Evolutionary conservation across 2,329 filamentous ascomycete species (phyloP).

Genomic region (Colletotrichum falcatum): DNA sequence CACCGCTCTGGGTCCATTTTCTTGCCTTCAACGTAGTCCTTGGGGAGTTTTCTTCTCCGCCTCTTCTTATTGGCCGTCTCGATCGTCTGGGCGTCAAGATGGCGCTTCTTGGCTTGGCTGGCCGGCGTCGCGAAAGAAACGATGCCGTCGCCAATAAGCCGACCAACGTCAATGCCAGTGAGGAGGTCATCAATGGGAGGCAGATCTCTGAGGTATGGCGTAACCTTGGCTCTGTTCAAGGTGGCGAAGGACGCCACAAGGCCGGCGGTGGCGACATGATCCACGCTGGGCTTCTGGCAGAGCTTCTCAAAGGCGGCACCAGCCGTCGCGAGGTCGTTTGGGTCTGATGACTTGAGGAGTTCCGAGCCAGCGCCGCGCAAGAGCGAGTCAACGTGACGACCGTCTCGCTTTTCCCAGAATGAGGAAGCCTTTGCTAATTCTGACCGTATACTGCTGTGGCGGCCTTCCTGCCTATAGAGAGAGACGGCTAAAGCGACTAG

Average conservation of each 20-base stretch:
- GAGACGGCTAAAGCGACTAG: conserved; percentile 84
- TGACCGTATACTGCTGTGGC: conserved; percentile 75
- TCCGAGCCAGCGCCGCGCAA: conserved; percentile 86
- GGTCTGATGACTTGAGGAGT: conserved; percentile 79
- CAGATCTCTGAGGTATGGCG: conserved; percentile 67
- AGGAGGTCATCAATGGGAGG: conserved; percentile 73
- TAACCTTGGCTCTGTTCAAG: conserved; percentile 66
- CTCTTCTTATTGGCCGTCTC: conserved; percentile 55
- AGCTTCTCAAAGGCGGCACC: conserved; percentile 83
- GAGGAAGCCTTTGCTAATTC: conserved; percentile 83
- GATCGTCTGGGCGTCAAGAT: conserved; percentile 45
- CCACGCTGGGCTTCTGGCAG: conserved; percentile 72
- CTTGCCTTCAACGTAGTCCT: conserved; percentile 81
- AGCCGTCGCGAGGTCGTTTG: conserved; percentile 76
- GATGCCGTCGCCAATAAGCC: conserved; percentile 76
- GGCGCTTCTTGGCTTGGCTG: conserved; percentile 61
- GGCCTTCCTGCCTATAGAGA: conserved; percentile 81
- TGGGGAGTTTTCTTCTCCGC: conserved; percentile 74
- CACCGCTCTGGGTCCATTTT: conserved; percentile 91
- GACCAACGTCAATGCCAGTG: conserved; percentile 68
- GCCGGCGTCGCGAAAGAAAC: conserved; percentile 58
- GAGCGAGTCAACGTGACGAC: conserved; percentile 66
- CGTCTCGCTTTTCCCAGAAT: conserved; percentile 78
- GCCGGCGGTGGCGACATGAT: conserved; percentile 80
- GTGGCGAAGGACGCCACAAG: conserved; percentile 86